Base-by-base conservation (phyloP, 1,284 basidiomycete species). In the Ustilago lituana region DNA sequence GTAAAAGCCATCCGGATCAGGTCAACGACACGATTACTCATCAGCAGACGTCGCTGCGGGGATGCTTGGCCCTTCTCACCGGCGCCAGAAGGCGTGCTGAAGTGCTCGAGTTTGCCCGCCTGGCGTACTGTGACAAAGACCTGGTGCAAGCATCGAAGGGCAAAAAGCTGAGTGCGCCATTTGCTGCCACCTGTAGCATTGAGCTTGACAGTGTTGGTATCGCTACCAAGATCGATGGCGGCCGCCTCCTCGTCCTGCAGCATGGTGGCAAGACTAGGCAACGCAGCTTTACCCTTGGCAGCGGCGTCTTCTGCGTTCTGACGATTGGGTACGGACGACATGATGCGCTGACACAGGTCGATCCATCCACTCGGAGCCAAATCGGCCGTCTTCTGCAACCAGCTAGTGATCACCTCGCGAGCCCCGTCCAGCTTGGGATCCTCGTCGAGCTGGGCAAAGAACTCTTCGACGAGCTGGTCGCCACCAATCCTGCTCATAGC, bases 1-100 rank as follows among this genome's bases (percentile, higher is more conserved):
- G 92, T 95, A 82, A 98, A 98, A 0, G 96, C 95, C 89, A 98
- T 96, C 83, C 88, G 92, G 83, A 99, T 96, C 49, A 99, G 85
- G 83, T 99, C 96, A 0, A 89, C 87, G 2, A 95, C 88, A n/a
- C 92, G 88, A 32, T 88, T 89, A 41, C 91, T 89, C 27, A 95
- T 85, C 29, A 93, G 84, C 39, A 61, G 83, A 39, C 86, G 80
- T 75, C 38, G 83, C 80, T 69, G 68, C 71, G 15, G 77, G 77
- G 45, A 70, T 48, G 61, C 66, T 59, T 35, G 70, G 84, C 17
- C 89, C 92, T 70, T 89, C 79, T 94, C 60, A 2, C 60, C 90
- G 0, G 67, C 64, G 15, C 63, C 55, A 17, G 62, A 96, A 92
- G 61, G 86, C 85, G 65, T 90, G 85, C 61, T 71, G 36, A 78